Evolutionary conservation across 1,139 yeast genomes (phyloP).

Genomic region (Pichia sp.): DNA sequence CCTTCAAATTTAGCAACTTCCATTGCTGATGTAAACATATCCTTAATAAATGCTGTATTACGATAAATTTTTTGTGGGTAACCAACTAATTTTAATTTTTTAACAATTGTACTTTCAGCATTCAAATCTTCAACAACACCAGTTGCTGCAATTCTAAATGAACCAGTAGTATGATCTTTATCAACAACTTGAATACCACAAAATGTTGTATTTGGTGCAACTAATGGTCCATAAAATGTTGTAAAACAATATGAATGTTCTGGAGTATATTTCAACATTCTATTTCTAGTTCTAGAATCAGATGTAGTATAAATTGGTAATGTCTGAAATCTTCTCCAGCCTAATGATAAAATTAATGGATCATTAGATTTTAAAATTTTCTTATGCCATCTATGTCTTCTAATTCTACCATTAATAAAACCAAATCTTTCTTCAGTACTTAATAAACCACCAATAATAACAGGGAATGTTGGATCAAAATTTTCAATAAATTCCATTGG

Average conservation of each 20-base stretch:
- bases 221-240: slow-evolving; percentile 93
- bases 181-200: slow-evolving; percentile 92
- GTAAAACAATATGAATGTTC: slow-evolving; percentile 97
- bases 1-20: slow-evolving; percentile 99
- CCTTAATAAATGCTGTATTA: slow-evolving; percentile 94
- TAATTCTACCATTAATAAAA: slow-evolving; percentile 82
- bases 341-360: slow-evolving; percentile 86
- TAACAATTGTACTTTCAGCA: slow-evolving; percentile 83
- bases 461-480: slow-evolving; percentile 78
- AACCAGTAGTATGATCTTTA: slow-evolving; percentile 74
- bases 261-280: slow-evolving; percentile 97
- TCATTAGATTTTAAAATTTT: slow-evolving; percentile 92
- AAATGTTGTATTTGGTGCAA: slow-evolving; percentile 95
- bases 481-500: slow-evolving; percentile 91
- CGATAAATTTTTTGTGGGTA: slow-evolving; percentile 89
- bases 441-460: slow-evolving; percentile 84
- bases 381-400: slow-evolving; percentile 99
- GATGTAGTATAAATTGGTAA: slow-evolving; percentile 93
- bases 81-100: slow-evolving; percentile 92
- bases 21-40: slow-evolving; percentile 86
- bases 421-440: slow-evolving; percentile 93
- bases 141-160: slow-evolving; percentile 95
- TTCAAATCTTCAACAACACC: slow-evolving; percentile 94
- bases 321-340: slow-evolving; percentile 98
- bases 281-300: slow-evolving; percentile 93